These are phyloP conservation scores for Phaseolus lunatus DNA, from an alignment of 306 rosid species.

Conservation along the genomic window DNA sequence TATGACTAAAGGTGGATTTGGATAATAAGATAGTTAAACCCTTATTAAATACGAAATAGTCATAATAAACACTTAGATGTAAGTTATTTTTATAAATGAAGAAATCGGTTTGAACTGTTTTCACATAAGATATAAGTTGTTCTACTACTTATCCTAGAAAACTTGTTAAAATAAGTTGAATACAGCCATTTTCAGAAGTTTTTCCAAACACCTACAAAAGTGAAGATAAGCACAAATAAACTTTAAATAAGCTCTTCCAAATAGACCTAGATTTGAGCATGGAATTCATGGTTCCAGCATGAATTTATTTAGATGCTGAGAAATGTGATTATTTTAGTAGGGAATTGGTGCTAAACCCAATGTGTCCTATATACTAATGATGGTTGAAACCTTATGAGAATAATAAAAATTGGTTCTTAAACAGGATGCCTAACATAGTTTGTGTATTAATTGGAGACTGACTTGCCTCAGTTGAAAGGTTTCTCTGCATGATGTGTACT, in stretches of 20 bases:
- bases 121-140: not conserved
- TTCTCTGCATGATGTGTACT: conserved; percentile 72
- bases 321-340: conserved; percentile 76
- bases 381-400: conserved; percentile 75
- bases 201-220: not conserved
- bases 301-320: conserved; percentile 45
- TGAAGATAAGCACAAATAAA: not conserved
- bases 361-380: conserved; percentile 58
- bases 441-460: conserved; percentile 75
- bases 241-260: not conserved
- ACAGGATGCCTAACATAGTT: conserved; percentile 81
- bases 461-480: conserved; percentile 58
- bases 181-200: not conserved
- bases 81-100: not conserved
- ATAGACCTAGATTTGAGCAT: not conserved
- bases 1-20: not conserved
- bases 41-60: not conserved
- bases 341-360: conserved; percentile 69
- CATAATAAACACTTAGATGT: not conserved
- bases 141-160: not conserved
- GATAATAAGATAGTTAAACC: not conserved
- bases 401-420: conserved; percentile 83
- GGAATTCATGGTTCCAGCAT: not conserved
- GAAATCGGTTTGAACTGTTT: not conserved
- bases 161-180: not conserved